A percentile compares a stretch with the other conserved stretches of the same genome.
Conservation (phyloP, 192 early-diverging fungal species). For the Phlyctochytrium bullatum region DNA sequence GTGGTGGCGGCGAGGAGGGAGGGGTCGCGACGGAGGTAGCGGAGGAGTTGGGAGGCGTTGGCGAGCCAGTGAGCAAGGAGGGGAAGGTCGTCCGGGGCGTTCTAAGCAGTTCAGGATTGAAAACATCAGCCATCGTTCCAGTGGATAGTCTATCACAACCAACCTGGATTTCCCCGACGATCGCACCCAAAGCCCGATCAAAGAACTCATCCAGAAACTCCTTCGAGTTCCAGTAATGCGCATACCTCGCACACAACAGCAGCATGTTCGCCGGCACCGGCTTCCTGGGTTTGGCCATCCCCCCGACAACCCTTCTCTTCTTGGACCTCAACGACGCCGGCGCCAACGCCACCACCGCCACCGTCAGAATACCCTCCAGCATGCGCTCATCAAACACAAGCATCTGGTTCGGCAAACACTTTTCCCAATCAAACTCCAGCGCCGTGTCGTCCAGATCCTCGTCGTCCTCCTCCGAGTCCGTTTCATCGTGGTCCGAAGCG, state of each 20-base stretch:
- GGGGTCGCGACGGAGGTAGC: constrained; percentile 84
- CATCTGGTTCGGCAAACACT: constrained; percentile 88
- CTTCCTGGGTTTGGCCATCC: constrained; percentile 46
- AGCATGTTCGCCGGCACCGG: constrained; percentile 81
- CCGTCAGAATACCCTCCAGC: constrained; percentile 70
- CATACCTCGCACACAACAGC: constrained; percentile 85
- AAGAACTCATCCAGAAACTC: constrained; percentile 75
- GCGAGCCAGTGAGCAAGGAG: constrained; percentile 80
- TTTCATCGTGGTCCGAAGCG: background rate
- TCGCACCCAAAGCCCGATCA: constrained; percentile 40
- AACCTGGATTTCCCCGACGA: constrained; percentile 6
- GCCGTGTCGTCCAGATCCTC: background rate
- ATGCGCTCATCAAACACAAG: constrained; percentile 83
- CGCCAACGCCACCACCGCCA: constrained; percentile 65
- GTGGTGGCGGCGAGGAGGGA: constrained; percentile 67
- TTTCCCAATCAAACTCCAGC: constrained; percentile 83
- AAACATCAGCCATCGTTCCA: no score
- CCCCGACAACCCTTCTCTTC: background rate
- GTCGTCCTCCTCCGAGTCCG: background rate
- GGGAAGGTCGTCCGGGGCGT: constrained; percentile 52
- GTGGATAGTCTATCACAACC: background rate
- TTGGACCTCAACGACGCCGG: constrained; percentile 50
- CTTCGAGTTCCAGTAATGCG: constrained; percentile 70
- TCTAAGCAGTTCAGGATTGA: constrained; percentile 25
- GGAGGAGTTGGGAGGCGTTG: constrained; percentile 77